phyloP scores from a whole-genome alignment of 768 basidiomycete genomes.

The Lactarius trivialis region DNA sequence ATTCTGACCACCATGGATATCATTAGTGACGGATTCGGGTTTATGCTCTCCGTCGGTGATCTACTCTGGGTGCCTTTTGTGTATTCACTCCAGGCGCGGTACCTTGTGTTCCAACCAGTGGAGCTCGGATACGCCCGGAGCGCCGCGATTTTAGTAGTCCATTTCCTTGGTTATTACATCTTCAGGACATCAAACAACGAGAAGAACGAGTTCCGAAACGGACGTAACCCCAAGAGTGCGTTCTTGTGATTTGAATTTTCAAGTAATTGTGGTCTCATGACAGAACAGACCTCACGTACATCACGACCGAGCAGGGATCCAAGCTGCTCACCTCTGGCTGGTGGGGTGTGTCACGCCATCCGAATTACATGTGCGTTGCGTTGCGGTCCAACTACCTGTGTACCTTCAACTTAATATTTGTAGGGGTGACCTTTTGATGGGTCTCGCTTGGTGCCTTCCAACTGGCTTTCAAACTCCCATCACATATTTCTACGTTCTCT shows the following conservation, averaged over 20 bases:
- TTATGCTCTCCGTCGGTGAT: slow-evolving; percentile 95
- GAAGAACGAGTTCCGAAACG: slow-evolving; percentile 94
- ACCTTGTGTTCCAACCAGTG: slow-evolving; percentile 82
- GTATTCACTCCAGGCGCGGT: slow-evolving; percentile 90
- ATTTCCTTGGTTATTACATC: slow-evolving; percentile 79
- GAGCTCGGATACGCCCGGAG: slow-evolving; percentile 63
- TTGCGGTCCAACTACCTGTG: slow-evolving; percentile 6
- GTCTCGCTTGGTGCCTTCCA: slow-evolving; percentile 86
- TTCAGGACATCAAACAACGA: slow-evolving; percentile 86
- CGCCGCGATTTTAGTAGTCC: slow-evolving; percentile 52
- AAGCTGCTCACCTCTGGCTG: slow-evolving; percentile 92
- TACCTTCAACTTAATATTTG: background rate
- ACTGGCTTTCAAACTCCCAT: slow-evolving; percentile 89
- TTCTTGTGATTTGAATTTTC: background rate
- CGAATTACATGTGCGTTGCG: slow-evolving; percentile 77
- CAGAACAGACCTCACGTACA: slow-evolving; percentile 59
- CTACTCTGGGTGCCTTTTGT: slow-evolving; percentile 92
- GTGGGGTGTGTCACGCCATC: slow-evolving; percentile 95
- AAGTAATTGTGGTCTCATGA: background rate
- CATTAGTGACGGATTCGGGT: slow-evolving; percentile 95
- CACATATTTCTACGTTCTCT: slow-evolving; percentile 90
- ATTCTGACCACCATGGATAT: slow-evolving; percentile 97
- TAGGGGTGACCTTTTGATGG: slow-evolving; percentile 86
- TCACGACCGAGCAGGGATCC: slow-evolving; percentile 78
- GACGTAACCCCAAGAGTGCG: slow-evolving; percentile 87